Evolutionary conservation across 805 yeast species (phyloP).

Genomic region (Starmerella gropengiesseri): DNA sequence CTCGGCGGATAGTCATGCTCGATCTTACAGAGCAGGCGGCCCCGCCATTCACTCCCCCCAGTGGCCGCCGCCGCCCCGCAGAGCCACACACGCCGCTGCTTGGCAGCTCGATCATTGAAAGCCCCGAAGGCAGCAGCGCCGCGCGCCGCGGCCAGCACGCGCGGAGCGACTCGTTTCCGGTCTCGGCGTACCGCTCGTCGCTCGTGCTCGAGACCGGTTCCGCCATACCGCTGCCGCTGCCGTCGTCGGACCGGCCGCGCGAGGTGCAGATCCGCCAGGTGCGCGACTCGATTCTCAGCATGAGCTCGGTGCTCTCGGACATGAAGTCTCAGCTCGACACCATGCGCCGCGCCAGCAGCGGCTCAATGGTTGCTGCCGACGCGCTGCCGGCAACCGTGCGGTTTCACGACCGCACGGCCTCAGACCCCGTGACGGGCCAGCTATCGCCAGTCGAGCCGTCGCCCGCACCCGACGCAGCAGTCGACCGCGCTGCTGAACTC

Average conservation of each 20-base stretch:
- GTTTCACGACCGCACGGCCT: too few species aligned
- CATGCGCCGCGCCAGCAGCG: slow-evolving; percentile 3
- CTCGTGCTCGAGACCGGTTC: slow-evolving; percentile 21
- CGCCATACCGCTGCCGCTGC: slow-evolving; percentile 18
- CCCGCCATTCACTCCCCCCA: slow-evolving; percentile 1
- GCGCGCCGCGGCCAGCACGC: background rate
- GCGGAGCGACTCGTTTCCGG: slow-evolving; percentile 8
- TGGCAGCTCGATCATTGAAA: too few species aligned
- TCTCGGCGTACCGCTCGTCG: slow-evolving; percentile 12
- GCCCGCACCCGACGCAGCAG: background rate
- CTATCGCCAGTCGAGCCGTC: background rate
- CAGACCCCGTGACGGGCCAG: too few species aligned
- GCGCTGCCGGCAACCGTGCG: background rate
- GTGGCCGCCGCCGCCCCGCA: background rate
- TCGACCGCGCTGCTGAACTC: background rate
- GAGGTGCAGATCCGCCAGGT: slow-evolving; percentile 21
- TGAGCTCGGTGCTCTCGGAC: slow-evolving; percentile 20
- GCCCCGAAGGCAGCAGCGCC: background rate
- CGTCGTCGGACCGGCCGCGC: slow-evolving; percentile 11
- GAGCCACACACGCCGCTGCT: too few species aligned
- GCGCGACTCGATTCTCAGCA: slow-evolving; percentile 20
- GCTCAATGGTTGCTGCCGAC: background rate
- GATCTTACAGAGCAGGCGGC: slow-evolving; percentile 1
- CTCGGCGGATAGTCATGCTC: too few species aligned
- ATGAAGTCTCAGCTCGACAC: slow-evolving; percentile 14